Conservation (phyloP, 495 filamentous ascomycete genomes). For the Annulohypoxylon maeteangense region DNA sequence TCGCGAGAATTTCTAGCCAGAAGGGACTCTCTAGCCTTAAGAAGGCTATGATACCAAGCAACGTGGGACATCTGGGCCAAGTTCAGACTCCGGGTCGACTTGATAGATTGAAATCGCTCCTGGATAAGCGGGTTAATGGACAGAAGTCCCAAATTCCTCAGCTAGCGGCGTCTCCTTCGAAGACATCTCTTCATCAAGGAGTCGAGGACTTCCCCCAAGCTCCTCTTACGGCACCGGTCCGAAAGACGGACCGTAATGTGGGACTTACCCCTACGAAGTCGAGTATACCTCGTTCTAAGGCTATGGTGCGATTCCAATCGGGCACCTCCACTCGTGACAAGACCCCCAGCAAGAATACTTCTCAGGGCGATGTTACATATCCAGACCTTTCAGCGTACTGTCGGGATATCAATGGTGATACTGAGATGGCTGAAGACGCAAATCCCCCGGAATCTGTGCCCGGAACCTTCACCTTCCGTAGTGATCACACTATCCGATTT, state of each 20-base stretch:
- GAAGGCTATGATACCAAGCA: conserved; percentile 18
- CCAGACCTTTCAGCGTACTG: conserved; percentile 57
- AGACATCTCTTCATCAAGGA: conserved; percentile 55
- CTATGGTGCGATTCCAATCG: conserved; percentile 43
- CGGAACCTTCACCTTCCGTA: conserved; percentile 69
- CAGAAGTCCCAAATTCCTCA: conserved; percentile 55
- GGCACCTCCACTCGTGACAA: conserved; percentile 26
- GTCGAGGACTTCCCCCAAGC: conserved; percentile 57
- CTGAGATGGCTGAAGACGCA: conserved; percentile 44
- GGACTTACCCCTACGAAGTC: conserved; percentile 64
- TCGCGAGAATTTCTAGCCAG: conserved; percentile 44
- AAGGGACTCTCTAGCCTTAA: conserved; percentile 37
- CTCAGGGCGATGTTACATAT: conserved; percentile 51
- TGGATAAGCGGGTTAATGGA: conserved; percentile 54
- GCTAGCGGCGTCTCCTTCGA: conserved; percentile 49
- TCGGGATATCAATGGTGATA: conserved; percentile 43
- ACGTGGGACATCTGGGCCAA: conserved; percentile 29
- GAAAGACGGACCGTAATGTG: conserved; percentile 56
- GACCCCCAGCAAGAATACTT: conserved; percentile 4
- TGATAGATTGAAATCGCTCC: conserved; percentile 62
- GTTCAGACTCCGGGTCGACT: conserved; percentile 56
- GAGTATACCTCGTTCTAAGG: conserved; percentile 54
- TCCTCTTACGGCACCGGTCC: conserved; percentile 61
- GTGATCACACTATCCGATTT: conserved; percentile 67
- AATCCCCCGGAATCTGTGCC: conserved; percentile 52